Evolutionary conservation across 176 grass and related monocot species (phyloP).

Genomic region (Pontederia crassipes): DNA sequence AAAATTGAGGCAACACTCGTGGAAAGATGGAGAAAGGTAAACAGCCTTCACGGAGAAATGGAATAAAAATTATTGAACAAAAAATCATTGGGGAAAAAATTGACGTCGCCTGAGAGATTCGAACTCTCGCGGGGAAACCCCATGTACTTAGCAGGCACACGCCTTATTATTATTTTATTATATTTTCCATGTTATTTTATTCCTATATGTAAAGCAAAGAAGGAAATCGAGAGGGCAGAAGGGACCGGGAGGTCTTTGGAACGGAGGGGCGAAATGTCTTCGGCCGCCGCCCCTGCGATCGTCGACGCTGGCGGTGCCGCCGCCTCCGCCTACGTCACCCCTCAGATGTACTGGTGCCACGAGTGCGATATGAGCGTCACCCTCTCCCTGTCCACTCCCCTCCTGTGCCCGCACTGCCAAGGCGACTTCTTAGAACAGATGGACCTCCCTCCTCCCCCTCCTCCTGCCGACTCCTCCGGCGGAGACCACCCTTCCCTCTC

Average conservation of each 20-base stretch:
- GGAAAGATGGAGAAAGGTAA: too few relatives aligned
- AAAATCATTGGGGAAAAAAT: background rate
- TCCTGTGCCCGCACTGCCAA: conserved; percentile 54
- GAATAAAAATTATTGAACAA: too few relatives aligned
- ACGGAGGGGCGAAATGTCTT: conserved; percentile 31
- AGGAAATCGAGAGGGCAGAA: too few relatives aligned
- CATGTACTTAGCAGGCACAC: conserved; percentile 99
- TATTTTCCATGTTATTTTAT: too few relatives aligned
- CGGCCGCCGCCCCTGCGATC: conserved; percentile 12
- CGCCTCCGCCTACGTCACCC: background rate
- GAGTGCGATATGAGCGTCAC: conserved; percentile 33
- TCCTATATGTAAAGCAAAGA: too few relatives aligned
- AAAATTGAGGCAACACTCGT: too few relatives aligned
- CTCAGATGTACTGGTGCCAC: conserved; percentile 34
- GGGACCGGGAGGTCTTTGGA: background rate
- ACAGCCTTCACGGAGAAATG: too few relatives aligned
- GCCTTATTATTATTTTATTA: conserved; percentile 46
- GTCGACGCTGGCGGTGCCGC: background rate
- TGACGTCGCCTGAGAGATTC: conserved; percentile 98
- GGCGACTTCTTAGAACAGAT: conserved; percentile 44
- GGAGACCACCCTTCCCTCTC: conserved; percentile 19
- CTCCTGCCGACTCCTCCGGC: conserved; percentile 23
- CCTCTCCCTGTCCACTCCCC: conserved; percentile 12
- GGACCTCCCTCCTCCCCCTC: conserved; percentile 1
- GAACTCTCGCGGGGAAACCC: conserved; percentile 99